A percentile compares a stretch with the other conserved stretches of the same genome.
Evolutionary conservation across 208 protist species (phyloP).

Genomic region (Histomonas meleagridis): DNA sequence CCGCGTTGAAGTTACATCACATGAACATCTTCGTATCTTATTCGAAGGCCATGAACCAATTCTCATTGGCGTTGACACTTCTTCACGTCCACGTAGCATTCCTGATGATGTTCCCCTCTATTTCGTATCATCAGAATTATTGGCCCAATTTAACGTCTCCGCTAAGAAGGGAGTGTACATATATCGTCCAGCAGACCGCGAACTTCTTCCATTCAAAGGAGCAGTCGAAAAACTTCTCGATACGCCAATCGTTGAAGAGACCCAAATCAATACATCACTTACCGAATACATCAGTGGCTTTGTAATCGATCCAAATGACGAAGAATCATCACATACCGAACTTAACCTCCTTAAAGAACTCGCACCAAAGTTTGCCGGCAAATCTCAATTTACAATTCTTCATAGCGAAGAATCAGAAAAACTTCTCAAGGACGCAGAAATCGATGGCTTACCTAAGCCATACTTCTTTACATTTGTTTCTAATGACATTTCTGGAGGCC

Average conservation of each 20-base stretch:
- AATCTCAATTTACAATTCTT: not conserved
- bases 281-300: not conserved
- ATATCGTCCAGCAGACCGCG: not conserved
- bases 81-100: not conserved
- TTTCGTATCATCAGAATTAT: not conserved
- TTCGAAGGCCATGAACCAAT: not conserved
- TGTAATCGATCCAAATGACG: not conserved
- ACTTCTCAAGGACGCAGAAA: not conserved
- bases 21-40: not conserved
- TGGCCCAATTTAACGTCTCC: not conserved
- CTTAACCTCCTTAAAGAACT: not conserved
- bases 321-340: not conserved
- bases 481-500: not conserved
- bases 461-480: not conserved
- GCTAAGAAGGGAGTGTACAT: not conserved
- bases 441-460: not conserved
- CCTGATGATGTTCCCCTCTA: not conserved
- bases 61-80: not conserved
- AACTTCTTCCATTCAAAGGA: not conserved
- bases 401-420: not conserved
- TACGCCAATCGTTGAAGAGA: not conserved
- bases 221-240: not conserved
- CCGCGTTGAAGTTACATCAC: not conserved
- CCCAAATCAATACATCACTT: not conserved
- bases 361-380: not conserved